phyloP scores from a whole-genome alignment of 805 yeast genomes.

The Candida chauliodis region DNA sequence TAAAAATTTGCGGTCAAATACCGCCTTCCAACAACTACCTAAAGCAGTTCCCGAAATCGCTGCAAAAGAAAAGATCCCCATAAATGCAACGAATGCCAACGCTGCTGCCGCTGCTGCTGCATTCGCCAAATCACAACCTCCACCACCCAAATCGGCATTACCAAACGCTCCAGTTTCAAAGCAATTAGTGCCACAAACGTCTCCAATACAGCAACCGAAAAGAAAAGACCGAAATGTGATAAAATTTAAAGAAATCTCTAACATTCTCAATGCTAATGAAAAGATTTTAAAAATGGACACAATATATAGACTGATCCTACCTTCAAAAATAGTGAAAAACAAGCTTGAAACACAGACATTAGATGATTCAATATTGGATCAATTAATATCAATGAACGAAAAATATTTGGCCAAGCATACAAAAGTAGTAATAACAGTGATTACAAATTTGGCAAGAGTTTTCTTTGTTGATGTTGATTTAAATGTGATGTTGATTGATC shows the following conservation, averaged over 20 bases:
- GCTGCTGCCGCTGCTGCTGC: slow-evolving; percentile 12
- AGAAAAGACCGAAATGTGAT: slow-evolving; percentile 14
- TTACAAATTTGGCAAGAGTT: slow-evolving; percentile 39
- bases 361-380: slow-evolving; percentile 31
- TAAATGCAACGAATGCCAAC: slow-evolving; percentile 8
- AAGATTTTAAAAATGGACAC: slow-evolving; percentile 40
- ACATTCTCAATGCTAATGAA: slow-evolving; percentile 28
- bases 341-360: slow-evolving; percentile 17
- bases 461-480: slow-evolving; percentile 35
- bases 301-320: slow-evolving; percentile 34
- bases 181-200: background rate
- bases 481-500: slow-evolving; percentile 36
- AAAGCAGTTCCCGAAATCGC: background rate
- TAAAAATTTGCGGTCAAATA: slow-evolving; percentile 6
- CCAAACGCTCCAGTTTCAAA: slow-evolving; percentile 3
- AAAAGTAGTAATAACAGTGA: slow-evolving; percentile 33
- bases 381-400: slow-evolving; percentile 23
- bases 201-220: slow-evolving; percentile 7
- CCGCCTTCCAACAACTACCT: slow-evolving; percentile 4
- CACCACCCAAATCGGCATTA: slow-evolving; percentile 2
- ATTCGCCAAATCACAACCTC: slow-evolving; percentile 3
- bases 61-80: background rate
- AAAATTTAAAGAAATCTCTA: slow-evolving; percentile 31
- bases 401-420: slow-evolving; percentile 18
- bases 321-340: slow-evolving; percentile 18